Conservation (phyloP, 192 early-diverging fungal genomes). For the Mortierella alpina region DNA sequence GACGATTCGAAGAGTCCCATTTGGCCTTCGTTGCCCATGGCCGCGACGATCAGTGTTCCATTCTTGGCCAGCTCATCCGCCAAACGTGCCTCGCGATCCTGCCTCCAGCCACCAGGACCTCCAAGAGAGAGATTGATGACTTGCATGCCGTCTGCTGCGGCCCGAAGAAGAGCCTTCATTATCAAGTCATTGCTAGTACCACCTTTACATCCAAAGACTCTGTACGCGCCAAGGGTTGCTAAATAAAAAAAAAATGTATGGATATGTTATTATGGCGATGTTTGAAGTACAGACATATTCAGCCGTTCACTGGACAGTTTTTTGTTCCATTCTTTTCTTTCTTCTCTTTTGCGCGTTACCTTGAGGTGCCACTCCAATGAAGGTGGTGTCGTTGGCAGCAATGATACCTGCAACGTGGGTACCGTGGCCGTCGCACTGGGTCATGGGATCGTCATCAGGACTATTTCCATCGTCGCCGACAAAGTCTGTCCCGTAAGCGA, state of each 20-base stretch:
- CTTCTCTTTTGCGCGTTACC: constrained; percentile 51
- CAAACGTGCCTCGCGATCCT: constrained; percentile 68
- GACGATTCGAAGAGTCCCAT: constrained; percentile 70
- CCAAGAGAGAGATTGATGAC: constrained; percentile 90
- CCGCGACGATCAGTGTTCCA: constrained; percentile 65
- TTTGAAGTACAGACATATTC: not conserved
- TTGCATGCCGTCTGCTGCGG: constrained; percentile 77
- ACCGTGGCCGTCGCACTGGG: constrained; percentile 70
- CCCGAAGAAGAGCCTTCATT: constrained; percentile 79
- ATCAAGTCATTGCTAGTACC: constrained; percentile 77
- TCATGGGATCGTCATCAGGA: constrained; percentile 66
- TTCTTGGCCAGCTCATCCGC: constrained; percentile 60
- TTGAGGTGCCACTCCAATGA: constrained; percentile 85
- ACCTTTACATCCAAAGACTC: constrained; percentile 85
- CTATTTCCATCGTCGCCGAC: constrained; percentile 62
- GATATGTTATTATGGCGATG: too few species aligned
- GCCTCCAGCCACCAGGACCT: constrained; percentile 69
- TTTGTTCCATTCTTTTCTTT: not conserved
- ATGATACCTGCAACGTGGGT: constrained; percentile 80
- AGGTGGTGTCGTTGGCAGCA: constrained; percentile 71
- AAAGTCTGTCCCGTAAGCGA: constrained; percentile 72
- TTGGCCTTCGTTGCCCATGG: constrained; percentile 74
- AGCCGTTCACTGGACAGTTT: not conserved
- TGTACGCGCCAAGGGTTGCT: constrained; percentile 80
- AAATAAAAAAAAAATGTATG: not conserved